A percentile compares a stretch with the other conserved stretches of the same genome.
Evolutionary conservation across 2,329 filamentous ascomycete species (phyloP).

Genomic region (Neonectria ditissima): DNA sequence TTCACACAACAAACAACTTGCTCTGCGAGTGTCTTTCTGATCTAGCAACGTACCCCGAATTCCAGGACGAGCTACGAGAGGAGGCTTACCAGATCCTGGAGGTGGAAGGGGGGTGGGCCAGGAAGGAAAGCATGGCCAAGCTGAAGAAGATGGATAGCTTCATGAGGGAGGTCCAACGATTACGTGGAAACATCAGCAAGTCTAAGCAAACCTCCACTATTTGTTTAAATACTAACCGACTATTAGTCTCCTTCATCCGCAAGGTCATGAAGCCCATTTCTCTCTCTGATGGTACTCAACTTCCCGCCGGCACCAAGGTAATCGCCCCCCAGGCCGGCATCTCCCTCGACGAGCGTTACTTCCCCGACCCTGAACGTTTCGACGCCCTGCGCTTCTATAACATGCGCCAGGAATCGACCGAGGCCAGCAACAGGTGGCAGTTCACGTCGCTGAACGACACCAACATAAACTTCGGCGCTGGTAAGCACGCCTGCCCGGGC

Average conservation of each 20-base stretch:
- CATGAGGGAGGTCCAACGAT: constrained; percentile 58
- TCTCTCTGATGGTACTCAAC: constrained; percentile 58
- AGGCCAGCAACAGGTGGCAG: constrained; percentile 55
- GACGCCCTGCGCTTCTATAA: constrained; percentile 64
- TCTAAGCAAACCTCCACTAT: constrained; percentile 2
- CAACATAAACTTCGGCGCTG: constrained; percentile 61
- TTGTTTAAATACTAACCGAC: constrained; percentile 30
- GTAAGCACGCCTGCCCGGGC: constrained; percentile 61
- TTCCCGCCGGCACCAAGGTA: constrained; percentile 57
- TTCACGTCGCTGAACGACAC: constrained; percentile 57
- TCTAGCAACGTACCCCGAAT: constrained; percentile 60
- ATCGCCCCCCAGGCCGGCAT: constrained; percentile 56
- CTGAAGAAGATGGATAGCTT: constrained; percentile 63
- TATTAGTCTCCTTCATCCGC: constrained; percentile 57
- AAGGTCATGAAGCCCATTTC: constrained; percentile 59
- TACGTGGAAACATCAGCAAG: constrained; percentile 58
- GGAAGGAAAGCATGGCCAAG: constrained; percentile 57
- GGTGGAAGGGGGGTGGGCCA: constrained; percentile 55
- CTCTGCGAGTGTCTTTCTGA: constrained; percentile 64
- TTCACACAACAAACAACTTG: constrained; percentile 59
- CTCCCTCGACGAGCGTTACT: constrained; percentile 55
- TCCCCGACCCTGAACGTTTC: constrained; percentile 56
- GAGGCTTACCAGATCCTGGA: constrained; percentile 59
- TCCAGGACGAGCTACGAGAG: constrained; percentile 60
- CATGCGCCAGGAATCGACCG: constrained; percentile 53